phyloP scores from a whole-genome alignment of 345 rosid species.

The Fremontodendron californicum region DNA sequence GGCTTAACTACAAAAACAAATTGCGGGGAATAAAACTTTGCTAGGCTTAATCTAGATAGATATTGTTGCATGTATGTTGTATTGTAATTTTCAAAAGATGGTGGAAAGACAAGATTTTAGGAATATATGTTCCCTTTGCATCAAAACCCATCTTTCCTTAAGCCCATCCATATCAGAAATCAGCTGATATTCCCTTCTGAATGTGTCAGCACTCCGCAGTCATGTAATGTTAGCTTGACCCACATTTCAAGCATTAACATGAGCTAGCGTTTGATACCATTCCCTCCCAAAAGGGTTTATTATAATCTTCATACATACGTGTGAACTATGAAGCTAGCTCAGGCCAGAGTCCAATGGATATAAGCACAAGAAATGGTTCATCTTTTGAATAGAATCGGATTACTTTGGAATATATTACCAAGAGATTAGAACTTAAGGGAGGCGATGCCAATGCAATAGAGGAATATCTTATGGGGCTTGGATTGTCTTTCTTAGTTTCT shows the following conservation, averaged over 20 bases:
- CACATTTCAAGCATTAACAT: constrained; percentile 20
- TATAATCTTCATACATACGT: not conserved
- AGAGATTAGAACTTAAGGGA: constrained; percentile 34
- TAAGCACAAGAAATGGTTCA: constrained; percentile 21
- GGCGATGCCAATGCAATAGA: constrained; percentile 36
- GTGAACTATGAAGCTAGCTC: constrained; percentile 11
- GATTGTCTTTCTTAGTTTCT: constrained; percentile 2
- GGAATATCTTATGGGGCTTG: constrained; percentile 50
- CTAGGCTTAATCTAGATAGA: not conserved
- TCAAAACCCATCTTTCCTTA: constrained; percentile 15
- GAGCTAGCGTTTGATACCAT: constrained; percentile 35
- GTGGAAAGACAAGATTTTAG: constrained; percentile 19
- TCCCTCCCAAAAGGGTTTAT: constrained; percentile 24
- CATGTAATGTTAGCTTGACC: constrained; percentile 30
- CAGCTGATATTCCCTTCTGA: constrained; percentile 30
- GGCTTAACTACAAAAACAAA: constrained; percentile 8
- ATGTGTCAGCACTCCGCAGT: constrained; percentile 20
- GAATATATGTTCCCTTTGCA: constrained; percentile 25
- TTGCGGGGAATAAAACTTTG: constrained; percentile 25
- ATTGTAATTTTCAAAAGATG: constrained; percentile 15
- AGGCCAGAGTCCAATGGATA: constrained; percentile 13
- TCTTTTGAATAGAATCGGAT: constrained; percentile 20
- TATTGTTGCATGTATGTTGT: not conserved
- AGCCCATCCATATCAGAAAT: constrained; percentile 20
- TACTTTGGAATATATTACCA: constrained; percentile 41